A percentile compares a stretch with the other conserved stretches of the same genome.
Evolutionary conservation across 2,329 filamentous ascomycete species (phyloP).

Genomic region (Fusarium sp.): DNA sequence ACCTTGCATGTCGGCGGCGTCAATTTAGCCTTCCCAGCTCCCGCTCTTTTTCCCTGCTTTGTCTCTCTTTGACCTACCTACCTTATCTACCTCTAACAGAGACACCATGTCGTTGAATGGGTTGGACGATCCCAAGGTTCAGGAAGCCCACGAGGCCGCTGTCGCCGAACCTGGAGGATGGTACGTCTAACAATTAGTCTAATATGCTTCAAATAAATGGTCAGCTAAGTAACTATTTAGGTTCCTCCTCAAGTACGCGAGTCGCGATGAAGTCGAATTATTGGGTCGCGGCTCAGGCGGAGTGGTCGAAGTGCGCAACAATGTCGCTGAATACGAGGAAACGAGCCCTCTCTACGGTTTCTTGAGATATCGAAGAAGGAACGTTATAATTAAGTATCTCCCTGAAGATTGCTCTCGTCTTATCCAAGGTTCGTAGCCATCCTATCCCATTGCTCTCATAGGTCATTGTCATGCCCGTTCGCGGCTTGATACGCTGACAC

Average conservation of each 20-base stretch:
- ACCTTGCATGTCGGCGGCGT: conserved; percentile 11
- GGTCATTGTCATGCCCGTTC: not conserved
- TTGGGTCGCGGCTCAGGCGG: conserved; percentile 83
- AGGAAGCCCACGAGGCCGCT: conserved; percentile 86
- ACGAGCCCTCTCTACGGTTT: conserved; percentile 92
- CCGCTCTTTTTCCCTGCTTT: conserved; percentile 6
- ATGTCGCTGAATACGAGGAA: conserved; percentile 83
- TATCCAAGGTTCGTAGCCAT: conserved; percentile 80
- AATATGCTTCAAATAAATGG: not conserved
- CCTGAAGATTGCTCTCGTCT: conserved; percentile 91
- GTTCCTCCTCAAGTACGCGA: conserved; percentile 93
- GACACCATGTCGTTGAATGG: conserved; percentile 92
- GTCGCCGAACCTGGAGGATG: conserved; percentile 91
- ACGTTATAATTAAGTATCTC: conserved; percentile 91
- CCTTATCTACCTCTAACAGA: conserved; percentile 24
- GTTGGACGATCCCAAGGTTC: conserved; percentile 82
- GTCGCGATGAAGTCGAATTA: conserved; percentile 88
- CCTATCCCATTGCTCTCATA: not conserved
- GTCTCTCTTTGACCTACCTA: conserved; percentile 23
- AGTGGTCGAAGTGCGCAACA: conserved; percentile 83
- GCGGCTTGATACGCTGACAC: conserved; percentile 28
- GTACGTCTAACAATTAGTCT: conserved; percentile 65
- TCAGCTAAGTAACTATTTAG: conserved; percentile 60
- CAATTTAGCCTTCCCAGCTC: conserved; percentile 14
- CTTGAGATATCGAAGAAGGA: conserved; percentile 87